A percentile compares a stretch with the other conserved stretches of the same genome.
These are phyloP conservation scores for Nicotiana undulata DNA, from an alignment of 257 asterid genomes.

Conservation along the genomic window DNA sequence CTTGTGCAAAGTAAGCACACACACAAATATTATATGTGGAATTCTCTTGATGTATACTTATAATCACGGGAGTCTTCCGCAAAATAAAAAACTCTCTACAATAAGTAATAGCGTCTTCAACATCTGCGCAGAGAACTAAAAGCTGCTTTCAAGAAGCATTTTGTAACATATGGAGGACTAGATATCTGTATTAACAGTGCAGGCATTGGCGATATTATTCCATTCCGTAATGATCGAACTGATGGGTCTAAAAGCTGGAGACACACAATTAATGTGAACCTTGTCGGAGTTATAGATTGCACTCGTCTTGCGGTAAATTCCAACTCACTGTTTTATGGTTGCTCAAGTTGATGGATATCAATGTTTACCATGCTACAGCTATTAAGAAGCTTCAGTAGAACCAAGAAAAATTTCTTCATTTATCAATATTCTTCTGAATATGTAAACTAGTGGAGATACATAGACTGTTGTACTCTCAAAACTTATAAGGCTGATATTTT, in stretches of 20 bases:
- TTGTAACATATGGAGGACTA: conserved; percentile 63
- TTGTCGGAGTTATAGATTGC: conserved; percentile 53
- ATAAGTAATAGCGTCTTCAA: background rate
- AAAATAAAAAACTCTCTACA: background rate
- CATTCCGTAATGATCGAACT: conserved; percentile 49
- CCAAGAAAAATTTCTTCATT: background rate
- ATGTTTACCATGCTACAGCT: background rate
- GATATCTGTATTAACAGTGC: conserved; percentile 84
- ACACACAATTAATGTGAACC: conserved; percentile 54
- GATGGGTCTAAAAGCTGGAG: conserved; percentile 84
- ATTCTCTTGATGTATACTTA: background rate
- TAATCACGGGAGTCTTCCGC: background rate
- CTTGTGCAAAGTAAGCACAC: background rate
- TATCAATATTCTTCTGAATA: background rate
- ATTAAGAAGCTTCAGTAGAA: background rate
- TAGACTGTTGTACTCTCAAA: background rate
- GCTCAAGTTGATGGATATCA: background rate
- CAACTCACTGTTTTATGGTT: background rate
- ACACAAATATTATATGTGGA: background rate
- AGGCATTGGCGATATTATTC: conserved; percentile 50
- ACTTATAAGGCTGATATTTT: background rate
- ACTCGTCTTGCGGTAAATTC: conserved; percentile 68
- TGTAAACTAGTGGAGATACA: background rate
- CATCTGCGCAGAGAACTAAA: conserved; percentile 35
- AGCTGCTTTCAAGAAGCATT: conserved; percentile 65